Percentiles rank a stretch among this genome's conserved stretches.
These are phyloP conservation scores for Brassica nigra DNA, from an alignment of 345 rosid genomes.

Conservation along the genomic window DNA sequence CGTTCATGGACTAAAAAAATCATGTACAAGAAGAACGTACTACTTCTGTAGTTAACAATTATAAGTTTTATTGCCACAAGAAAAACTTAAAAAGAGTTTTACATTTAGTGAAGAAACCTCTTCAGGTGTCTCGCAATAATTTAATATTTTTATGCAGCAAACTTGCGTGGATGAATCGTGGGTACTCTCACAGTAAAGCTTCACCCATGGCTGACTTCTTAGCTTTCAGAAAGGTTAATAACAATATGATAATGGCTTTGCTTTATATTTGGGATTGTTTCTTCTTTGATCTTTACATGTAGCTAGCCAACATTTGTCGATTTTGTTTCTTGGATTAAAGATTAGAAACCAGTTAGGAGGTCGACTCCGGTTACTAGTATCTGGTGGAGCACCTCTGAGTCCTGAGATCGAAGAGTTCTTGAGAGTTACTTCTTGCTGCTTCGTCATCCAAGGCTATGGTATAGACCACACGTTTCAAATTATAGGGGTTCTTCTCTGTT, in stretches of 20 bases:
- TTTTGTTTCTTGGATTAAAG: constrained; percentile 40
- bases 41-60: not conserved
- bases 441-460: constrained; percentile 92
- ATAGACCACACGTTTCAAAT: constrained; percentile 21
- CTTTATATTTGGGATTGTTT: not conserved
- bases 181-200: constrained; percentile 74
- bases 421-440: constrained; percentile 88
- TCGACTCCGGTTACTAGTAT: constrained; percentile 67
- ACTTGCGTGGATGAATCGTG: constrained; percentile 81
- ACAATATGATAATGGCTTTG: not conserved
- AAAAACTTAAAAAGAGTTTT: not conserved
- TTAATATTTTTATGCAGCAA: constrained; percentile 52
- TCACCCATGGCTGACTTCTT: constrained; percentile 85
- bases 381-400: constrained; percentile 91
- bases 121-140: not conserved
- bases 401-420: constrained; percentile 91
- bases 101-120: not conserved
- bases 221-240: constrained; percentile 90
- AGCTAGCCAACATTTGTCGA: not conserved
- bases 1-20: not conserved
- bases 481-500: constrained; percentile 7
- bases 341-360: constrained; percentile 92
- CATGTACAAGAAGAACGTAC: not conserved
- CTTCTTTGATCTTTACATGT: not conserved
- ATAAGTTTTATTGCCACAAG: not conserved